Evolutionary conservation across 2,329 filamentous ascomycete genomes (phyloP), one percentile per base, ranked within the genome.

Genomic region (Xylariomycetidae sp.): DNA sequence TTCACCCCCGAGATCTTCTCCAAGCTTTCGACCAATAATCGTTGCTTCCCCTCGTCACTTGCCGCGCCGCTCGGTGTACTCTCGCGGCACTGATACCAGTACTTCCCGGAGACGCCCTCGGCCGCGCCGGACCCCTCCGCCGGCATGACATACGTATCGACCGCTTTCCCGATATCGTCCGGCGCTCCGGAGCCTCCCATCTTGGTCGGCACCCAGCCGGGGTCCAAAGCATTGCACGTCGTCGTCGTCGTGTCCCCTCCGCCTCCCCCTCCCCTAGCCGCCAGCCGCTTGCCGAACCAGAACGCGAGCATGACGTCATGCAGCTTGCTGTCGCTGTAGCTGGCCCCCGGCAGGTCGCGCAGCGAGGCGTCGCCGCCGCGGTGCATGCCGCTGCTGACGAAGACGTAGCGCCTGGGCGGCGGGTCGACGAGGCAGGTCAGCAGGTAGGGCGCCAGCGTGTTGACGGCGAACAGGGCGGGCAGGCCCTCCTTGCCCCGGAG

Each of bases 401-500:
- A 77, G 0, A 78, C 50, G 6, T 78, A 52, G 5, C 72, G 54
- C 37, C 63, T 48, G 5, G 46, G 66, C 12, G 58, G 59, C 3
- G 61, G 51, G n/a, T n/a, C n/a, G 53, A 76, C 68, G 9, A 74
- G 50, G 26, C 62, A 66, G 0, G 72, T 71, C 4, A 80, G 60
- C 8, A 79, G 59, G 41, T 77, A 80, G 0, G 75, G 74, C n/a
- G 74, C 73, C 0, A 79, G 47, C 0, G 63, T 70, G 43, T 80
- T 79, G 25, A 77, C 72, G 0, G 70, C 63, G 27, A 76, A 71
- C 2, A 75, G 58, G 4, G 63, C 59, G 0, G 71, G 66, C 16
- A 74, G 48, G 2, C 54, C 51, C 13, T 53, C 48, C n/a, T n/a
- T n/a, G 20, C 66, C 36, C 49, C 54, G 37, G 33, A 57, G 63